A percentile compares a stretch with the other conserved stretches of the same genome.
Conservation (phyloP, 345 rosid genomes). For the Cardamine resedifolia region DNA sequence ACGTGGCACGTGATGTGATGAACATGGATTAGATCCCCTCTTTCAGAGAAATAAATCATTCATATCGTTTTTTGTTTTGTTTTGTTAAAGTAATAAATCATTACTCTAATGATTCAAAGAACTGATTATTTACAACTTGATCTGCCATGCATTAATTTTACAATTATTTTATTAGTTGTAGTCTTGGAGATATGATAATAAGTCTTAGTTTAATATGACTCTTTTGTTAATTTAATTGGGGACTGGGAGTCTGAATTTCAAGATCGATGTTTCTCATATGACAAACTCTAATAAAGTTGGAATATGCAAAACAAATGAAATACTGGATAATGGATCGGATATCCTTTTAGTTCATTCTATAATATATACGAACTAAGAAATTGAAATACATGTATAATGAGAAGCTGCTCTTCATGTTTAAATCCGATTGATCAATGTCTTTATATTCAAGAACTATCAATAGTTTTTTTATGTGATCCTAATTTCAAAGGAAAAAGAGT, state of each 20-base stretch:
- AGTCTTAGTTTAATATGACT: neutral
- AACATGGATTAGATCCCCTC: slow-evolving; percentile 35
- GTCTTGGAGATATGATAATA: neutral
- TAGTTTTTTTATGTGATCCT: neutral
- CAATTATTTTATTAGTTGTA: neutral
- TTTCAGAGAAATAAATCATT: slow-evolving; percentile 22
- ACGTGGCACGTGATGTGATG: slow-evolving; percentile 34
- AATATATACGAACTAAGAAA: no score
- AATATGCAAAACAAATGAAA: neutral
- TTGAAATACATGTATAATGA: no score
- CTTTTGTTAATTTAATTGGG: neutral
- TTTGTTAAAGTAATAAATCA: no score
- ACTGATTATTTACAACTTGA: slow-evolving; percentile 15
- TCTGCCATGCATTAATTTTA: slow-evolving; percentile 1
- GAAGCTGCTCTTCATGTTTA: neutral
- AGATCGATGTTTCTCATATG: neutral
- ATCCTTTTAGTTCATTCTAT: neutral
- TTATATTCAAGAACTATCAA: neutral
- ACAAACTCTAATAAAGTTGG: neutral
- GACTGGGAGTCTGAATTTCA: neutral
- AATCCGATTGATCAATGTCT: neutral
- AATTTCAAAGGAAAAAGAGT: neutral
- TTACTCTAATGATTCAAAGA: neutral
- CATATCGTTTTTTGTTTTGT: no score
- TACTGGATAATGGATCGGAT: neutral